Percentiles rank a stretch among this genome's conserved stretches.
These are phyloP conservation scores for Thermoascus crustaceus DNA, from an alignment of 2,329 filamentous ascomycete species.

Conservation along the genomic window DNA sequence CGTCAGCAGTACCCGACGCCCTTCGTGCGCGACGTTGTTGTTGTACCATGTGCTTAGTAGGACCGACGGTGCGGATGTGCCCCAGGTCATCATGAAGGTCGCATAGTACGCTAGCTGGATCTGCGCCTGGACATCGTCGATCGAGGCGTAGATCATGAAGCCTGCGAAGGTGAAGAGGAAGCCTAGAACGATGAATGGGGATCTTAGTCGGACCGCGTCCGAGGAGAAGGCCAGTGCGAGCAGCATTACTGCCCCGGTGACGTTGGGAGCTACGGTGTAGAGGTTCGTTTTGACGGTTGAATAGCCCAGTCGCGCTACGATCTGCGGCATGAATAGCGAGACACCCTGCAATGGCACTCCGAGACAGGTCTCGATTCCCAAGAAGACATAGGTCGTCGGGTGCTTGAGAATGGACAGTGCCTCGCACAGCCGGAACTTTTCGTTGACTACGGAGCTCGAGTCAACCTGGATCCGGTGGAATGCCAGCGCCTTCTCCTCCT, in stretches of 20 bases:
- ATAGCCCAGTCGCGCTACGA: slow-evolving; percentile 47
- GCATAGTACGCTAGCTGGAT: slow-evolving; percentile 65
- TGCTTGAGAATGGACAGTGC: slow-evolving; percentile 47
- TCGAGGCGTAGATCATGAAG: slow-evolving; percentile 69
- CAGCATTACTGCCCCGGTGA: slow-evolving; percentile 64
- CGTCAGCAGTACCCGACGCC: slow-evolving; percentile 60
- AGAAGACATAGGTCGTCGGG: slow-evolving; percentile 46
- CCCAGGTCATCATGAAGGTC: slow-evolving; percentile 77
- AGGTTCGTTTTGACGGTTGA: slow-evolving; percentile 62
- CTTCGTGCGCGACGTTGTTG: slow-evolving; percentile 74
- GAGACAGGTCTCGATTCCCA: slow-evolving; percentile 51
- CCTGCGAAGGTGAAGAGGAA: slow-evolving; percentile 68
- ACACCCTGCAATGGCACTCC: slow-evolving; percentile 53
- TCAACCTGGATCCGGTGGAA: slow-evolving; percentile 69
- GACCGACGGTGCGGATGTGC: slow-evolving; percentile 65
- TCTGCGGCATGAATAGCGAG: slow-evolving; percentile 51
- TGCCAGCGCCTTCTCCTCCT: slow-evolving; percentile 59
- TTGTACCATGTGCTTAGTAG: slow-evolving; percentile 64
- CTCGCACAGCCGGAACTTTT: slow-evolving; percentile 46
- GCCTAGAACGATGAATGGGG: slow-evolving; percentile 65
- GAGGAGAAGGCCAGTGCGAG: slow-evolving; percentile 64
- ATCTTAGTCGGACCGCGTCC: slow-evolving; percentile 58
- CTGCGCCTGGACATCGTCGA: slow-evolving; percentile 53
- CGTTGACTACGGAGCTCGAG: slow-evolving; percentile 56
- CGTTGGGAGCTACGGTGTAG: slow-evolving; percentile 73